phyloP scores from a whole-genome alignment of 495 filamentous ascomycete genomes.

The Cetradonia linearis region DNA sequence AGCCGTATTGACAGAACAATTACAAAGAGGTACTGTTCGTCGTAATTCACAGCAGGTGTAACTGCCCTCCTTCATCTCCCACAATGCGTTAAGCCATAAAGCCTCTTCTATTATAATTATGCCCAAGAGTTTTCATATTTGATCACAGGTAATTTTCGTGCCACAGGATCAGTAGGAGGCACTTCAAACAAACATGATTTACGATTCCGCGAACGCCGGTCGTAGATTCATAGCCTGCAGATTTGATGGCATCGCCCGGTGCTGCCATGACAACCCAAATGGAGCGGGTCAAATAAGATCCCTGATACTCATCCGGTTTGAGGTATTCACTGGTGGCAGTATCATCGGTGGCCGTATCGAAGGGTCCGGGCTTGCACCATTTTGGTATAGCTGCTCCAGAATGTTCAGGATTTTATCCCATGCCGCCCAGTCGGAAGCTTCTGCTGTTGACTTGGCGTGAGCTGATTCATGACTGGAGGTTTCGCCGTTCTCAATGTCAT shows the following conservation, averaged over 20 bases:
- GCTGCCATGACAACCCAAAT: neutral
- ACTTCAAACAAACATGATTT: neutral
- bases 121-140: neutral
- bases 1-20: neutral
- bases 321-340: slow-evolving; percentile 15
- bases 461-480: slow-evolving; percentile 11
- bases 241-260: neutral
- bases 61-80: neutral
- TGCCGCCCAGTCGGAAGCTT: slow-evolving; percentile 29
- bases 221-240: neutral
- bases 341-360: slow-evolving; percentile 14
- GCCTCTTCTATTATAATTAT: neutral
- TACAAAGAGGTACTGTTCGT: neutral
- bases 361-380: slow-evolving; percentile 2
- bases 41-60: neutral
- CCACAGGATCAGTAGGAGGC: neutral
- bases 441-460: slow-evolving; percentile 19
- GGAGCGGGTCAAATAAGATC: slow-evolving; percentile 12
- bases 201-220: neutral
- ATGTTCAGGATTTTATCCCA: slow-evolving; percentile 15
- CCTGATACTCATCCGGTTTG: slow-evolving; percentile 22
- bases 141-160: neutral
- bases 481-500: slow-evolving; percentile 7
- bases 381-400: slow-evolving; percentile 28
- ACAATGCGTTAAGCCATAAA: neutral